Percentiles rank a stretch among this genome's conserved stretches.
phyloP scores from a whole-genome alignment of 2,329 filamentous ascomycete species.

The Ceratocystis albifundus region DNA sequence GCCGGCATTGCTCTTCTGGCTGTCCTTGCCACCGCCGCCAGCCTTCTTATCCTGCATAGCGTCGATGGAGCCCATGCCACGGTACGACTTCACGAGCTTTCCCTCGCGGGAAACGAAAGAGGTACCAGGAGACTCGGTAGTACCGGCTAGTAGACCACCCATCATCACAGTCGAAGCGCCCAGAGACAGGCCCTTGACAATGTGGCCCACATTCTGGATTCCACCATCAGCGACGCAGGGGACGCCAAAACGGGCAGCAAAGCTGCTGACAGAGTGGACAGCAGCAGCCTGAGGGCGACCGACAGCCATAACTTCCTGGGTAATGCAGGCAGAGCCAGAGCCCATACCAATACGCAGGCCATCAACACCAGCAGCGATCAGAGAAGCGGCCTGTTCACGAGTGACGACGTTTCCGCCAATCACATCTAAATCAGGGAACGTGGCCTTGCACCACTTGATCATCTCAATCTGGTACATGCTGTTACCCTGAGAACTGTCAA shows the following conservation, averaged over 20 bases:
- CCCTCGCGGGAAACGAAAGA: conserved; percentile 95
- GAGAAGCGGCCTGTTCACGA: conserved; percentile 79
- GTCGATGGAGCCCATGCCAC: conserved; percentile 97
- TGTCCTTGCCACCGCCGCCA: conserved; percentile 58
- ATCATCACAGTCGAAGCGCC: conserved; percentile 98
- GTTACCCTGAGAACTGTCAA: conserved; percentile 96
- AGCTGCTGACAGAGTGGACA: conserved; percentile 78
- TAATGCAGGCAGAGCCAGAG: conserved; percentile 94
- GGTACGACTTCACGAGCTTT: conserved; percentile 97
- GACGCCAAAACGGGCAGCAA: conserved; percentile 86
- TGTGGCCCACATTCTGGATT: conserved; percentile 97
- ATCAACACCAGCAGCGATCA: conserved; percentile 90
- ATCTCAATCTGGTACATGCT: conserved; percentile 98
- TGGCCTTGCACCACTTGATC: conserved; percentile 89
- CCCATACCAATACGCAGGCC: conserved; percentile 98
- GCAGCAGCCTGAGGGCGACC: conserved; percentile 90
- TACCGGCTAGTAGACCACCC: conserved; percentile 93
- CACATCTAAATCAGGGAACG: conserved; percentile 76
- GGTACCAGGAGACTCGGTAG: conserved; percentile 91
- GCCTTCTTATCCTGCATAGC: conserved; percentile 99
- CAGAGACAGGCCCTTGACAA: conserved; percentile 92
- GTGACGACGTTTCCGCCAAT: conserved; percentile 98
- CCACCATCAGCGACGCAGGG: conserved; percentile 97
- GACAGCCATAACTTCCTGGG: conserved; percentile 98
- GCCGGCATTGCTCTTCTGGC: conserved; percentile 76